Percentiles rank a stretch among this genome's conserved stretches.
phyloP scores from a whole-genome alignment of 148 eudicot species.

The Rhododendron williamsianum region DNA sequence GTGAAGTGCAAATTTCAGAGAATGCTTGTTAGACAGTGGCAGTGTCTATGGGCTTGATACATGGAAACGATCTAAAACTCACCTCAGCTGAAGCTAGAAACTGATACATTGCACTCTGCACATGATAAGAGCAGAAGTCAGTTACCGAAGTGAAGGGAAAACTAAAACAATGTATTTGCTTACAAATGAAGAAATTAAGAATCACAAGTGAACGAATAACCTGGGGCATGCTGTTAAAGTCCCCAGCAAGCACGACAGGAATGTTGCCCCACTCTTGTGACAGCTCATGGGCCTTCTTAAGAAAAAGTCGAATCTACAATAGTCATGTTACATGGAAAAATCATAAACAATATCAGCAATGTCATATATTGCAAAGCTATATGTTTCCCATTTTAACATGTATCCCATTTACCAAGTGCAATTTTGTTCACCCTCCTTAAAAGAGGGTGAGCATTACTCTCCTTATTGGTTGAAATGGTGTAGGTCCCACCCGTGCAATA shows the following conservation, averaged over 20 bases:
- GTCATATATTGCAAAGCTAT: neutral
- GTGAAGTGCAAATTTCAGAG: neutral
- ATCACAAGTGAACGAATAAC: slow-evolving; percentile 18
- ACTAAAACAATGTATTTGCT: neutral
- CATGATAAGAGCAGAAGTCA: slow-evolving; percentile 14
- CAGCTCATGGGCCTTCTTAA: slow-evolving; percentile 54
- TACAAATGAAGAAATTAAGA: neutral
- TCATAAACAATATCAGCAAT: neutral
- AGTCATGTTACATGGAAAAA: neutral
- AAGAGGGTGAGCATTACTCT: too few species aligned
- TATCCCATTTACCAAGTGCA: neutral
- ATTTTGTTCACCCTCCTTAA: too few species aligned
- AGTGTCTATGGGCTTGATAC: neutral
- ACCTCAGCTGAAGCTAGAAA: slow-evolving; percentile 62
- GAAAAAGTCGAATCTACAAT: slow-evolving; percentile 50
- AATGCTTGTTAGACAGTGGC: neutral
- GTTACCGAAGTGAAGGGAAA: neutral
- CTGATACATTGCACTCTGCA: slow-evolving; percentile 65
- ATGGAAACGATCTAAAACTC: slow-evolving; percentile 9
- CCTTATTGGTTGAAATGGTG: too few species aligned
- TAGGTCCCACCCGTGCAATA: too few species aligned
- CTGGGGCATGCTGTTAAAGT: slow-evolving; percentile 59
- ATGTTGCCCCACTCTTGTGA: slow-evolving; percentile 61
- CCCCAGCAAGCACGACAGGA: slow-evolving; percentile 75
- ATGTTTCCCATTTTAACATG: neutral